Percentiles rank a stretch among this genome's conserved stretches.
These are phyloP conservation scores for Isoetes engelmannii DNA, from an alignment of 83 land plant genomes.

Conservation along the genomic window DNA sequence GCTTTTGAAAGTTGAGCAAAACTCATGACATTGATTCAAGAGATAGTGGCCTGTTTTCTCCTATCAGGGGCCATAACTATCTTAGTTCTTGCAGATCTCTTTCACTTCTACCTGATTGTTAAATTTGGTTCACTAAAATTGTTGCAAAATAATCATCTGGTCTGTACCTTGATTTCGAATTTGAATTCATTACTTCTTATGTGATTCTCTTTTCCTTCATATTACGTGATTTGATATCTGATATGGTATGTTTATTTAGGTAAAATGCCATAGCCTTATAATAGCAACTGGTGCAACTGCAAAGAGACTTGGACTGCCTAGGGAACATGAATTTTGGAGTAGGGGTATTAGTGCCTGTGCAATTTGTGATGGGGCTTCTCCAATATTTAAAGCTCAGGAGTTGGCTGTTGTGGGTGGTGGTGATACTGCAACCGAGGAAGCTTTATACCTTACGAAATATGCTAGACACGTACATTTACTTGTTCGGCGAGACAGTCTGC, in stretches of 20 bases:
- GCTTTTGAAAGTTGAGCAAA: too few relatives aligned
- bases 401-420: conserved; percentile 99
- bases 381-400: conserved; percentile 80
- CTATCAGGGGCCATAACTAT: too few relatives aligned
- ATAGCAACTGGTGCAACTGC: conserved; percentile 95
- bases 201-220: too few relatives aligned
- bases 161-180: too few relatives aligned
- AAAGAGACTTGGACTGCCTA: conserved; percentile 73
- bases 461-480: conserved; percentile 91
- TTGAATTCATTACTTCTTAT: too few relatives aligned
- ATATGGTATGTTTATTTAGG: conserved; percentile 30
- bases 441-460: conserved; percentile 87
- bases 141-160: too few relatives aligned
- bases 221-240: too few relatives aligned
- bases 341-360: conserved; percentile 99
- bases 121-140: too few relatives aligned
- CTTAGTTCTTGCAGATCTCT: too few relatives aligned
- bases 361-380: conserved; percentile 97
- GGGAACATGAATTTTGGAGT: conserved; percentile 97
- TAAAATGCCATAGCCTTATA: conserved; percentile 78
- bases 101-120: too few relatives aligned
- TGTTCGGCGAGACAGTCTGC: conserved; percentile 61
- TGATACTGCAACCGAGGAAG: conserved; percentile 96
- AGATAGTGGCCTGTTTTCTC: too few relatives aligned
- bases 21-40: too few relatives aligned